Conservation (phyloP, 805 yeast species). For the Candida andamanensis region DNA sequence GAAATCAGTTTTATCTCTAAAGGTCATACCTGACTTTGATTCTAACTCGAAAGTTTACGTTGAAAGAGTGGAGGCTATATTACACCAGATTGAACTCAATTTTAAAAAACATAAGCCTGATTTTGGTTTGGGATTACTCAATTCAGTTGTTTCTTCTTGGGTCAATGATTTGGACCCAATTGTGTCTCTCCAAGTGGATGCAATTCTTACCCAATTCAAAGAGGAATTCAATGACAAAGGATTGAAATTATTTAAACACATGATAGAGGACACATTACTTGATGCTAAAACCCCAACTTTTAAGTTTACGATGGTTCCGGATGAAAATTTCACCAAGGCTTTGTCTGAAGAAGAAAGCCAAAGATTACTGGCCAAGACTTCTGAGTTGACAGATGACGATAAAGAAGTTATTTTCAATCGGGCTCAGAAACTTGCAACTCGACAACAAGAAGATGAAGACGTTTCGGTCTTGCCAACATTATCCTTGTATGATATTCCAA, state of each 20-base stretch:
- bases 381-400: slow-evolving; percentile 49
- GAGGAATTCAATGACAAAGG: slow-evolving; percentile 51
- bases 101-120: slow-evolving; percentile 86
- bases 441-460: slow-evolving; percentile 68
- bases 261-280: slow-evolving; percentile 51
- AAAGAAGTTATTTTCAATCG: slow-evolving; percentile 52
- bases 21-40: slow-evolving; percentile 28
- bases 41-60: slow-evolving; percentile 19
- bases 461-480: slow-evolving; percentile 77
- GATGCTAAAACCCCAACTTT: slow-evolving; percentile 47
- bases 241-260: slow-evolving; percentile 48
- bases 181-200: slow-evolving; percentile 59
- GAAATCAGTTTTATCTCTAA: slow-evolving; percentile 39
- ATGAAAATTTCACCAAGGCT: slow-evolving; percentile 45
- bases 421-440: slow-evolving; percentile 54
- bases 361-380: slow-evolving; percentile 43
- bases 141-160: slow-evolving; percentile 79
- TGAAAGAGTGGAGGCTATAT: slow-evolving; percentile 68
- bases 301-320: slow-evolving; percentile 74
- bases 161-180: slow-evolving; percentile 78
- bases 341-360: slow-evolving; percentile 52
- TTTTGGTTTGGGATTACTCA: slow-evolving; percentile 77
- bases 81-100: slow-evolving; percentile 80
- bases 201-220: slow-evolving; percentile 54
- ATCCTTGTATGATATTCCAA: slow-evolving; percentile 65